Evolutionary conservation across 2,329 filamentous ascomycete genomes (phyloP).

Genomic region (Colletotrichum musicola): DNA sequence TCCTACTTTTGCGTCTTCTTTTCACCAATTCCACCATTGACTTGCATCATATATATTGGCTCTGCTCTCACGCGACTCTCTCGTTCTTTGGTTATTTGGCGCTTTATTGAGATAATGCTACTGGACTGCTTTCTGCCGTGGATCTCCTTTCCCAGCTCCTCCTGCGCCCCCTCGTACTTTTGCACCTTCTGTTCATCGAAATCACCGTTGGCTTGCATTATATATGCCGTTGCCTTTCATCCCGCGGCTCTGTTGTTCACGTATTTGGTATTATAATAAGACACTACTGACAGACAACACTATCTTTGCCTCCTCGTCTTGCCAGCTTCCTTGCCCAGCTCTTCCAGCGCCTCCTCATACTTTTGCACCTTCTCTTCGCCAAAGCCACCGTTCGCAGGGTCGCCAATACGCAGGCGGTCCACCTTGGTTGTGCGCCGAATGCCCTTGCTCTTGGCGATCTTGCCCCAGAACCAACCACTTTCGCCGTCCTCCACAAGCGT

Average conservation of each 20-base stretch:
- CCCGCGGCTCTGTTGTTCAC: too few species aligned
- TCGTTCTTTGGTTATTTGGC: neutral
- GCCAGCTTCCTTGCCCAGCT: constrained; percentile 72
- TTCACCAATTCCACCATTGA: too few species aligned
- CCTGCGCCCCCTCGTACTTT: too few species aligned
- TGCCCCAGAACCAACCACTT: constrained; percentile 92
- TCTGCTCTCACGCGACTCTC: too few species aligned
- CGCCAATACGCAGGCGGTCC: constrained; percentile 59
- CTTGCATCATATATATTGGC: too few species aligned
- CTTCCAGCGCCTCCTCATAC: constrained; percentile 70
- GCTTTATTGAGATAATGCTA: neutral
- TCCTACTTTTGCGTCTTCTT: too few species aligned
- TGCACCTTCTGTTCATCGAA: too few species aligned
- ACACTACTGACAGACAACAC: constrained; percentile 13
- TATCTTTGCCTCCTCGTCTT: constrained; percentile 42
- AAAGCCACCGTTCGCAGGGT: constrained; percentile 55
- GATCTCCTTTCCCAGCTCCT: constrained; percentile 73
- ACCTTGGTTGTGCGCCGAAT: constrained; percentile 60
- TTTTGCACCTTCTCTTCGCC: constrained; percentile 58
- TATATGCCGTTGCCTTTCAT: too few species aligned
- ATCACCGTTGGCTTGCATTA: too few species aligned
- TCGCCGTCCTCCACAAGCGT: constrained; percentile 86
- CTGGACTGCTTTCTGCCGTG: constrained; percentile 37
- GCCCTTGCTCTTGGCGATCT: constrained; percentile 73
- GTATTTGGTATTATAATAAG: constrained; percentile 15